phyloP scores from a whole-genome alignment of 768 basidiomycete species.

The Boletellus emodensis region DNA sequence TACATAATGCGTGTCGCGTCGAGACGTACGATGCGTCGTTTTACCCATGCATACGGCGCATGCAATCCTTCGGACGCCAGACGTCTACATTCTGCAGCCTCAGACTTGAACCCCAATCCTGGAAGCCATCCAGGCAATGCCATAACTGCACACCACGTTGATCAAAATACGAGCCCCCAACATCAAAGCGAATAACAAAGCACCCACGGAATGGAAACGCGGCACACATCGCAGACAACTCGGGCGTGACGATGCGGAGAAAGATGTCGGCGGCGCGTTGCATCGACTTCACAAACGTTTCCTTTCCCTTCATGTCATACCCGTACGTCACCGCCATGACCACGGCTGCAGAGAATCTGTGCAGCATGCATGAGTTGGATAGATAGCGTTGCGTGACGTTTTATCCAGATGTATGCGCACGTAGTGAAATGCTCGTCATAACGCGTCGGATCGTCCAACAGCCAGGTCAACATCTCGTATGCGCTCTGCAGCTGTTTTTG shows the following conservation, averaged over 20 bases:
- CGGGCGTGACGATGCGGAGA: background rate
- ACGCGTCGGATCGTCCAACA: constrained; percentile 7
- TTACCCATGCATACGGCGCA: constrained; percentile 11
- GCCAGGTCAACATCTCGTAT: too few species aligned
- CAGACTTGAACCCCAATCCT: constrained; percentile 20
- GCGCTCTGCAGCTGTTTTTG: too few species aligned
- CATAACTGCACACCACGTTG: constrained; percentile 8
- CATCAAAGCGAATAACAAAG: background rate
- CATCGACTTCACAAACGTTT: constrained; percentile 9
- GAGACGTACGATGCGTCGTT: constrained; percentile 2
- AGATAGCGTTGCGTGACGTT: background rate
- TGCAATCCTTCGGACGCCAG: constrained; percentile 7
- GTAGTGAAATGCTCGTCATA: constrained; percentile 11
- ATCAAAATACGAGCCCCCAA: background rate
- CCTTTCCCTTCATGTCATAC: constrained; percentile 7
- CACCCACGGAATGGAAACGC: constrained; percentile 12
- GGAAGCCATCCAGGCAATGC: constrained; percentile 25
- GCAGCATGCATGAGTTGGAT: background rate
- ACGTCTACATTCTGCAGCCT: constrained; percentile 10
- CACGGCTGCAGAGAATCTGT: constrained; percentile 1
- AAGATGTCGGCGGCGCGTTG: constrained; percentile 10
- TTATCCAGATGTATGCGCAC: background rate
- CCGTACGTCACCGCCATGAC: constrained; percentile 20
- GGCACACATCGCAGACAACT: constrained; percentile 1
- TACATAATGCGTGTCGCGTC: background rate